Conservation (phyloP, 345 rosid genomes). For the Syzygium oleosum region DNA sequence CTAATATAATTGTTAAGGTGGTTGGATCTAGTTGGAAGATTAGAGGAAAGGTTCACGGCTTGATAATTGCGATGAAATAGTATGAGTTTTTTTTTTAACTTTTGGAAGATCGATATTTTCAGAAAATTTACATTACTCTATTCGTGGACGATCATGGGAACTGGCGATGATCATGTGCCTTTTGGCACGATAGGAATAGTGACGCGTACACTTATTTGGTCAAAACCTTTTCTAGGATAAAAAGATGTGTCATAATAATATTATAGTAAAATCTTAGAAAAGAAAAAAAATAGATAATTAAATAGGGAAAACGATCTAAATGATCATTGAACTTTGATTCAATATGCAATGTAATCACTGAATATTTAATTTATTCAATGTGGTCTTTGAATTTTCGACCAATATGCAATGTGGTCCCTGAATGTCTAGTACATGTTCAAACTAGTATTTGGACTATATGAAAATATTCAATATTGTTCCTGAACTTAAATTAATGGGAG, state of each 20-base stretch:
- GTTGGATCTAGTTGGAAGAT: not conserved
- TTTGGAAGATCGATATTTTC: not conserved
- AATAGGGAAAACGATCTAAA: not conserved
- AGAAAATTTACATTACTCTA: not conserved
- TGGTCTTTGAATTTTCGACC: too few species aligned
- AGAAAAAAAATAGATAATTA: not conserved
- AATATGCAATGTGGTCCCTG: too few species aligned
- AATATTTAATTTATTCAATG: too few species aligned
- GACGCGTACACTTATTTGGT: not conserved
- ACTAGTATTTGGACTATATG: too few species aligned
- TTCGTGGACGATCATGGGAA: not conserved
- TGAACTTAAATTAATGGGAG: too few species aligned
- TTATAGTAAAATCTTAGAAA: not conserved
- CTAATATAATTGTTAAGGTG: not conserved
- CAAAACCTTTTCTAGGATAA: not conserved
- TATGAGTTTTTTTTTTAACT: not conserved
- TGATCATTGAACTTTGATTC: too few species aligned
- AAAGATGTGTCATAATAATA: not conserved
- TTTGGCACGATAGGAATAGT: not conserved
- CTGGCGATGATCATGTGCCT: not conserved
- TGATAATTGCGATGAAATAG: not conserved
- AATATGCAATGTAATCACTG: too few species aligned
- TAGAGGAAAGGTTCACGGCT: not conserved
- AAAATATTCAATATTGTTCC: too few species aligned
- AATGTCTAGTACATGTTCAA: too few species aligned